These are phyloP conservation scores for Penicillium sclerotigenum DNA, from an alignment of 2,329 filamentous ascomycete genomes.

Conservation along the genomic window DNA sequence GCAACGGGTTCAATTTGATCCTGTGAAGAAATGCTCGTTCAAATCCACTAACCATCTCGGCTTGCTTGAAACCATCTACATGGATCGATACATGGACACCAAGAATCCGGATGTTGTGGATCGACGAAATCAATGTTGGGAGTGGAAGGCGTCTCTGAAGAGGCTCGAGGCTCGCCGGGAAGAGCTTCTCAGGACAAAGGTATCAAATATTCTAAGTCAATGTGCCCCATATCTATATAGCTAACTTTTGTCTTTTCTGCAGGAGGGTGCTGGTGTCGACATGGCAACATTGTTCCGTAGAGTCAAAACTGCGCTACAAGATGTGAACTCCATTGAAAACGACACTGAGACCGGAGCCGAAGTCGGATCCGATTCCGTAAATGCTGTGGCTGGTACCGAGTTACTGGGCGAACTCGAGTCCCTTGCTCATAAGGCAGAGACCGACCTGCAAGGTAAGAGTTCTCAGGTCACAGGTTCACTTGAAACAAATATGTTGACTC, in stretches of 20 bases:
- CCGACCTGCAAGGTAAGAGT: constrained; percentile 47
- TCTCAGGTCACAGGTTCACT: neutral
- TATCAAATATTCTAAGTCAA: constrained; percentile 10
- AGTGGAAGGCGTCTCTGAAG: constrained; percentile 63
- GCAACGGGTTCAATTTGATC: constrained; percentile 73
- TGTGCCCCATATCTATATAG: neutral
- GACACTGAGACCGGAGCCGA: constrained; percentile 20
- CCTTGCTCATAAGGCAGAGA: constrained; percentile 44
- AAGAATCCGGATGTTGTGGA: constrained; percentile 60
- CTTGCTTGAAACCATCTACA: constrained; percentile 75
- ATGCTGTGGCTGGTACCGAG: constrained; percentile 36
- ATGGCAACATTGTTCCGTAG: constrained; percentile 33
- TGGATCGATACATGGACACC: constrained; percentile 79
- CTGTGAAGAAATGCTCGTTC: constrained; percentile 55
- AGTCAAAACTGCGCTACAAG: constrained; percentile 44
- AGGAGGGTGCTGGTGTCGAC: constrained; percentile 28
- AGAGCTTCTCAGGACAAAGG: constrained; percentile 41
- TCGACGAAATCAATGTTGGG: constrained; percentile 69
- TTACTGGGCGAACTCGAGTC: constrained; percentile 45
- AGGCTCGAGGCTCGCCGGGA: constrained; percentile 50
- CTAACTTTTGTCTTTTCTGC: neutral
- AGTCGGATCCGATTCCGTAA: constrained; percentile 38
- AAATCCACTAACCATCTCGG: constrained; percentile 77
- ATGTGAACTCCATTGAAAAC: constrained; percentile 41
- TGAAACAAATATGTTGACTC: neutral